Base-by-base conservation (phyloP, 192 early-diverging fungal genomes). In the Phlyctochytrium planicorne region DNA sequence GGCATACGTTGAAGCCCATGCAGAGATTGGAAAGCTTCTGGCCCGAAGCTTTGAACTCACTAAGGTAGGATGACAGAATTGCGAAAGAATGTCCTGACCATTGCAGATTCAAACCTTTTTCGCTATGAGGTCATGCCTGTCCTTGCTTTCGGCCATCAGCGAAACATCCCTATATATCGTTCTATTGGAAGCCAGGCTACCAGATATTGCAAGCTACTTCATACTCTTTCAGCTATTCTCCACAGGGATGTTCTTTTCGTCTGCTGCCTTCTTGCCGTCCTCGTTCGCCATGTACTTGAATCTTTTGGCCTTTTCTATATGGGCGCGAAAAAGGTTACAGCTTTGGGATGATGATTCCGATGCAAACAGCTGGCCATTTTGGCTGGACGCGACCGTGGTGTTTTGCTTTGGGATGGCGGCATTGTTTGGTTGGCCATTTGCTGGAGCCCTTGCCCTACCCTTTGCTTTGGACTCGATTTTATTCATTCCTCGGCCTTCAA, bases 241-340 rank as follows among this genome's bases (percentile, higher is more conserved):
- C 34, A 71, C 66, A 34, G 35, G 32, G 27, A 25, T 30, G 4
- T 35, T 32, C 32, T 0, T 50, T 34, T 30, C 25, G 31, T n/a
- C n/a, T 30, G 40, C 65, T 78, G 94, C 94, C 30, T 87, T 86
- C 71, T 77, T 99, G 32, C 97, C 97, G 0, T 94, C 94, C 12
- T 85, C 91, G 27, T 96, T 97, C 80, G 88, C 93, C 52, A 99
- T 98, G 97, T 89, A 86, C 65, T 72, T 83, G n/a, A 80, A 84
- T 3, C 89, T 88, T 64, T 65, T 96, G 34, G 94, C 92, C 1
- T 86, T 87, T 37, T 86, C 91, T 1, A 74, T 82, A 6, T 84
- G 83, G 16, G n/a, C n/a, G n/a, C n/a, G n/a, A n/a, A n/a, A n/a
- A n/a, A n/a, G n/a, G n/a, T n/a, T n/a, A n/a, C n/a, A n/a, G n/a